Conservation (phyloP, 108 stramenopile genomes). For the Skeletonema grethae region DNA sequence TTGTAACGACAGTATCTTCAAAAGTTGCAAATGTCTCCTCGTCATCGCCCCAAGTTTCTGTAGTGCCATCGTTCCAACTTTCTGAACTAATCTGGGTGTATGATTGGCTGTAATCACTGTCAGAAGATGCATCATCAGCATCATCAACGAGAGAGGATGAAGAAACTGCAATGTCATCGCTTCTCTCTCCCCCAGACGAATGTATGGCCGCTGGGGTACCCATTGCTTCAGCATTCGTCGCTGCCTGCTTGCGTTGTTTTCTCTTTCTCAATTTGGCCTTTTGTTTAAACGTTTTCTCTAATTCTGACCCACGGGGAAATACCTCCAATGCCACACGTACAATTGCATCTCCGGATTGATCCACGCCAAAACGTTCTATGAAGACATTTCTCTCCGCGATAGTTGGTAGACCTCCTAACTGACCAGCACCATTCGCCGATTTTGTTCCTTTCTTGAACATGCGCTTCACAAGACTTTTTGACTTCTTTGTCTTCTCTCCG, state of each 20-base stretch:
- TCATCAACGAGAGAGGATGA: background rate
- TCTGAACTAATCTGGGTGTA: slow-evolving; percentile 7
- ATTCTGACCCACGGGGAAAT: slow-evolving; percentile 36
- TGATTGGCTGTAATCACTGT: background rate
- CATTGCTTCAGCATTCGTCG: background rate
- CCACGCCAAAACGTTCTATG: slow-evolving; percentile 30
- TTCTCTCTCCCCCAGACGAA: background rate
- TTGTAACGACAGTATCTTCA: background rate
- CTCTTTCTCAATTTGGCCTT: slow-evolving; percentile 7
- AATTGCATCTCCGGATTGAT: slow-evolving; percentile 30
- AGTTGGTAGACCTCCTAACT: slow-evolving; percentile 35
- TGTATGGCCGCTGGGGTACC: background rate
- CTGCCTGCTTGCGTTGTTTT: background rate
- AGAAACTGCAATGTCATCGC: background rate
- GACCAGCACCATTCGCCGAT: background rate
- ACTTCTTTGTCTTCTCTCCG: slow-evolving; percentile 1
- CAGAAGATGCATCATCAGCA: background rate
- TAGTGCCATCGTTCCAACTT: background rate
- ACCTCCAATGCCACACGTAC: slow-evolving; percentile 36
- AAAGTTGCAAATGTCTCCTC: slow-evolving; percentile 2
- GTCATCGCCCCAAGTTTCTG: slow-evolving; percentile 9
- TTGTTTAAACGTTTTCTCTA: slow-evolving; percentile 32
- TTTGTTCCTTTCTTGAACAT: slow-evolving; percentile 22
- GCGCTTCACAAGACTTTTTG: slow-evolving; percentile 21
- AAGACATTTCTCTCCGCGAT: slow-evolving; percentile 20